These are phyloP conservation scores for Aegilops longissima DNA, from an alignment of 176 grass and related monocot species.

Conservation along the genomic window DNA sequence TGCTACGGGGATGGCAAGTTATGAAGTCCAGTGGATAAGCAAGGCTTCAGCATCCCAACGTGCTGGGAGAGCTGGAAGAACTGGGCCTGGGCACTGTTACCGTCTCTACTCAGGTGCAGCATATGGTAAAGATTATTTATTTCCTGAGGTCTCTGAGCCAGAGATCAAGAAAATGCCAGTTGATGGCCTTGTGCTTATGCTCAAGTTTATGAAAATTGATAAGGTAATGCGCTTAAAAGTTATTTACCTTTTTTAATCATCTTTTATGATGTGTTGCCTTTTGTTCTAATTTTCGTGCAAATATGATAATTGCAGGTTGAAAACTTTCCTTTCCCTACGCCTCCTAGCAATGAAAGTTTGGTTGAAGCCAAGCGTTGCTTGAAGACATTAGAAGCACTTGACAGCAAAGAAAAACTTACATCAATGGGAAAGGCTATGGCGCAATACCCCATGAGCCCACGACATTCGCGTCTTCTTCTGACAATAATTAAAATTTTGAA, in stretches of 20 bases:
- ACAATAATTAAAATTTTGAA: constrained; percentile 74
- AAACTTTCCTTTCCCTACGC: constrained; percentile 89
- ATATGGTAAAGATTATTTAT: constrained; percentile 78
- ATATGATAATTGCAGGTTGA: constrained; percentile 58
- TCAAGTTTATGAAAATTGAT: constrained; percentile 88
- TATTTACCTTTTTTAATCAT: constrained; percentile 4
- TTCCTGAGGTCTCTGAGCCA: constrained; percentile 72
- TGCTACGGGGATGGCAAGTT: constrained; percentile 63
- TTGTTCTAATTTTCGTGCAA: constrained; percentile 5
- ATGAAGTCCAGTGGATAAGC: constrained; percentile 93
- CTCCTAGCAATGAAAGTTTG: constrained; percentile 69
- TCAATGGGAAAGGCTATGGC: constrained; percentile 81
- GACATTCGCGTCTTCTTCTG: constrained; percentile 85
- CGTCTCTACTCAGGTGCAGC: constrained; percentile 79
- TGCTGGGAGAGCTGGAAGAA: constrained; percentile 83
- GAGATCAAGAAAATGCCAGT: constrained; percentile 83
- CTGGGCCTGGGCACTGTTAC: constrained; percentile 88
- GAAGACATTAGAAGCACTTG: constrained; percentile 72
- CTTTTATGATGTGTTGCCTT: background rate
- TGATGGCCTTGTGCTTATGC: constrained; percentile 83
- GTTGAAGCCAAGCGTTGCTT: constrained; percentile 83
- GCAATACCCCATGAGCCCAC: constrained; percentile 84
- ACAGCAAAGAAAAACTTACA: constrained; percentile 56
- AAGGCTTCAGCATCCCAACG: constrained; percentile 86
- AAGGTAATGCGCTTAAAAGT: constrained; percentile 46